Conservation (phyloP, 23 red algal species). For the Agarophyton chilense region DNA sequence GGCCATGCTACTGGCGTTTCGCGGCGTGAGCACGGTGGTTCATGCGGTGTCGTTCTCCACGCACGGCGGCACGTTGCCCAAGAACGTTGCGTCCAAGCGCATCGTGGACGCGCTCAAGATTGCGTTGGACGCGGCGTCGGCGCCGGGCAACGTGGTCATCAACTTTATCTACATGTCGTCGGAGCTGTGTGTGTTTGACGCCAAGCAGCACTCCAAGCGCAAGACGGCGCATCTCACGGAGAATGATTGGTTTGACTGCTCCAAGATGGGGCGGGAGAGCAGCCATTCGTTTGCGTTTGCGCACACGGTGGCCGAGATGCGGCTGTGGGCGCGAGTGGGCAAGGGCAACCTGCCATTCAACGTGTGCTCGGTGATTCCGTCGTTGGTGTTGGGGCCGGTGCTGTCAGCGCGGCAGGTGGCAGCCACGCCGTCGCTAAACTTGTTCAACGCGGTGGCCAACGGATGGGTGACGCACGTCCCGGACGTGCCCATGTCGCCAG, state of each 20-base stretch:
- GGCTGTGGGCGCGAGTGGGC: constrained; percentile 60
- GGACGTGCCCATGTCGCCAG: constrained; percentile 61
- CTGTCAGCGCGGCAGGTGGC: constrained; percentile 28
- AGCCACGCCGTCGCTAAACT: constrained; percentile 31
- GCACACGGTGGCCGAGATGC: constrained; percentile 58
- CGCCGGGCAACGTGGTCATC: constrained; percentile 62
- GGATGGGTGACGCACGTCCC: constrained; percentile 30
- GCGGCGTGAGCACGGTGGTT: constrained; percentile 51
- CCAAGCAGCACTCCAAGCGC: constrained; percentile 30
- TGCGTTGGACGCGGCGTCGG: constrained; percentile 47
- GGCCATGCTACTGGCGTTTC: constrained; percentile 54
- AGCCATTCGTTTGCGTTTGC: constrained; percentile 59
- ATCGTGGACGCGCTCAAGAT: constrained; percentile 70
- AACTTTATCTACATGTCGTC: constrained; percentile 74
- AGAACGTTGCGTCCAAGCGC: constrained; percentile 40
- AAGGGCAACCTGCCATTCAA: constrained; percentile 59
- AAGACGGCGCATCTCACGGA: constrained; percentile 40
- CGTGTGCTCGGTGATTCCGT: constrained; percentile 70
- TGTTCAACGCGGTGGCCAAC: constrained; percentile 38
- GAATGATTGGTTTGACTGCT: constrained; percentile 70
- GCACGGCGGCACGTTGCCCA: constrained; percentile 34
- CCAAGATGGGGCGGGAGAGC: not conserved
- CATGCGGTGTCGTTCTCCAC: constrained; percentile 66
- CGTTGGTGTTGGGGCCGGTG: constrained; percentile 46
- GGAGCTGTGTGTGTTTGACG: constrained; percentile 55